A percentile compares a stretch with the other conserved stretches of the same genome.
Conservation (phyloP, 2,329 filamentous ascomycete genomes). For the Stenocarpella maydis region DNA sequence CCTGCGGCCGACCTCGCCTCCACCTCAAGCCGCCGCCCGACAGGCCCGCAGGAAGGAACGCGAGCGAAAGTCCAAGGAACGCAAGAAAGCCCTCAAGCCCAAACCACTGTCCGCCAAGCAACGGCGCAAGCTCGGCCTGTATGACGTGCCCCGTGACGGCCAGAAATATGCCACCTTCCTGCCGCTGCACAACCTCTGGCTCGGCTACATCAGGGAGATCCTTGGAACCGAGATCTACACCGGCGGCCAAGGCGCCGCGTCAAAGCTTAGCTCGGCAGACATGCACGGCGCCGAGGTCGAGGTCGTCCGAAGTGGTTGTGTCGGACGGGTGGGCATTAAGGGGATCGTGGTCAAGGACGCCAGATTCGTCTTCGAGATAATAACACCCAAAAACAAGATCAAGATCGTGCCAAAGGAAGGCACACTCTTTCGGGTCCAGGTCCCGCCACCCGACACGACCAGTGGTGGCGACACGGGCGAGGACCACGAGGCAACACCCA, state of each 20-base stretch:
- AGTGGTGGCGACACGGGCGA: constrained; percentile 38
- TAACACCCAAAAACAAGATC: constrained; percentile 74
- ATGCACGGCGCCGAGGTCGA: constrained; percentile 87
- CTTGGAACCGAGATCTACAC: constrained; percentile 68
- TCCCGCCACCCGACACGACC: constrained; percentile 58
- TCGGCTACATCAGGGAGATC: constrained; percentile 84
- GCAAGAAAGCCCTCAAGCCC: constrained; percentile 58
- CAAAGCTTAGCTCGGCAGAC: constrained; percentile 84
- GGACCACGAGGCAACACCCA: constrained; percentile 34
- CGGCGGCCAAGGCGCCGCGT: constrained; percentile 68
- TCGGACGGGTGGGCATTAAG: constrained; percentile 80
- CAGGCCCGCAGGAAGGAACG: constrained; percentile 62
- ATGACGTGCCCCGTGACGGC: constrained; percentile 75
- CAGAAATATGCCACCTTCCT: constrained; percentile 79
- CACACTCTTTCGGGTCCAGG: constrained; percentile 80
- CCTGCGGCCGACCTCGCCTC: constrained; percentile 78
- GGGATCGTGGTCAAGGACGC: constrained; percentile 92
- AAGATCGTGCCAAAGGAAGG: constrained; percentile 91
- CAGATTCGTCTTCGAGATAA: constrained; percentile 84
- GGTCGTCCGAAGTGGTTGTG: constrained; percentile 83
- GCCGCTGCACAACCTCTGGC: constrained; percentile 81
- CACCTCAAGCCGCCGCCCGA: constrained; percentile 64
- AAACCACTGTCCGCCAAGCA: constrained; percentile 81
- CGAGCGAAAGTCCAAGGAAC: constrained; percentile 55
- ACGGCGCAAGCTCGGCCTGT: constrained; percentile 75